Conservation (phyloP, 495 filamentous ascomycete genomes). For the Neurospora intermedia region DNA sequence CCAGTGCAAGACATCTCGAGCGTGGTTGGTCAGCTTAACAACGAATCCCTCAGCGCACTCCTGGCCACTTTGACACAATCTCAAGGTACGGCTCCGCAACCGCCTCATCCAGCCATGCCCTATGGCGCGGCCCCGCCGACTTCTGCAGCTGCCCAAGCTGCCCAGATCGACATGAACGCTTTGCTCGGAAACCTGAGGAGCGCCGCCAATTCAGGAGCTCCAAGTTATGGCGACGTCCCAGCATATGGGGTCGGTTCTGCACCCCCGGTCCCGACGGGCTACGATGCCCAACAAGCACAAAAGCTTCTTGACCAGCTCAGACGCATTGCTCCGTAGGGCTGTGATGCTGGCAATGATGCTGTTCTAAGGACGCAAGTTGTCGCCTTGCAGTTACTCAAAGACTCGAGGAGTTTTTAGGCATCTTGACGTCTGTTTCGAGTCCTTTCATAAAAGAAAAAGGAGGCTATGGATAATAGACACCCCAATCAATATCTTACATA, state of each 20-base stretch:
- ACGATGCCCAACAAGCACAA: background rate
- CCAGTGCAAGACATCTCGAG: constrained; percentile 40
- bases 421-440: background rate
- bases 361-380: background rate
- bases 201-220: background rate
- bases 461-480: too few relatives aligned
- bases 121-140: constrained; percentile 16
- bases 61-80: constrained; percentile 45
- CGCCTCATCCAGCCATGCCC: constrained; percentile 37
- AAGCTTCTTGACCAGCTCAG: background rate
- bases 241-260: background rate
- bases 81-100: constrained; percentile 38
- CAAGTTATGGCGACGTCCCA: background rate
- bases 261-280: background rate
- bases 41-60: constrained; percentile 60
- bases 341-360: background rate
- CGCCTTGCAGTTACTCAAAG: background rate
- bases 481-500: too few relatives aligned
- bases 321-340: background rate
- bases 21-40: constrained; percentile 53
- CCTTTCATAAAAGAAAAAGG: background rate
- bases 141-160: constrained; percentile 19
- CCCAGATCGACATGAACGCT: constrained; percentile 19
- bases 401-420: background rate
- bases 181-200: constrained; percentile 15